Percentiles rank a stretch among this genome's conserved stretches.
phyloP scores from a whole-genome alignment of 164 flowering plant species.

The Dillenia suffruticosa region DNA sequence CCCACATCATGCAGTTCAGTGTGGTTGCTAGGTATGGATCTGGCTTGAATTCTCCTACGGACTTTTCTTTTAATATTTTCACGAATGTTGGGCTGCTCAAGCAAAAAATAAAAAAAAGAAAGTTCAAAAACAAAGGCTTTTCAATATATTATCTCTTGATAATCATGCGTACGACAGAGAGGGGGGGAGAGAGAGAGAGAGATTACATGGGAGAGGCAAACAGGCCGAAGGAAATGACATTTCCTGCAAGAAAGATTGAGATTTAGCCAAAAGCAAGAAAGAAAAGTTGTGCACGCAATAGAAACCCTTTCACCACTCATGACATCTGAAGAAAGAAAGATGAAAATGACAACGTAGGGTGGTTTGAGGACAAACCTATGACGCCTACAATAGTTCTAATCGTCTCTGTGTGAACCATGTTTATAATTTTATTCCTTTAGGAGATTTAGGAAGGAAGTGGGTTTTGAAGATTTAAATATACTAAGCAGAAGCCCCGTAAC shows the following conservation, averaged over 20 bases:
- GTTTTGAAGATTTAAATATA: too few relatives aligned
- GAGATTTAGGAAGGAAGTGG: too few relatives aligned
- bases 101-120: background rate
- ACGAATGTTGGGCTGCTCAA: slow-evolving; percentile 34
- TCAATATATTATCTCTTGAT: background rate
- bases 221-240: slow-evolving; percentile 51
- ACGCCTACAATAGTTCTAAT: slow-evolving; percentile 20
- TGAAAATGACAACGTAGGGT: background rate
- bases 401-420: slow-evolving; percentile 6
- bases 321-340: background rate
- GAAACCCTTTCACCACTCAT: background rate
- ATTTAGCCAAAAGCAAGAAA: background rate
- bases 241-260: slow-evolving; percentile 39
- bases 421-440: background rate
- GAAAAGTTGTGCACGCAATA: background rate
- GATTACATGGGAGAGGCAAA: slow-evolving; percentile 59
- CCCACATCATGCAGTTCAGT: slow-evolving; percentile 38
- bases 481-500: too few relatives aligned
- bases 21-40: slow-evolving; percentile 35
- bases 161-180: background rate
- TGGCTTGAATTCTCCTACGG: slow-evolving; percentile 32
- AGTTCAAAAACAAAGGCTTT: background rate
- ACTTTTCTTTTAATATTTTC: slow-evolving; percentile 23
- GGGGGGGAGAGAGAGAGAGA: background rate
- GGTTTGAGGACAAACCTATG: slow-evolving; percentile 14